Evolutionary conservation across 305 asterid genomes (phyloP), one percentile per base, ranked within the genome.

Genomic region (Striga hermonthica): DNA sequence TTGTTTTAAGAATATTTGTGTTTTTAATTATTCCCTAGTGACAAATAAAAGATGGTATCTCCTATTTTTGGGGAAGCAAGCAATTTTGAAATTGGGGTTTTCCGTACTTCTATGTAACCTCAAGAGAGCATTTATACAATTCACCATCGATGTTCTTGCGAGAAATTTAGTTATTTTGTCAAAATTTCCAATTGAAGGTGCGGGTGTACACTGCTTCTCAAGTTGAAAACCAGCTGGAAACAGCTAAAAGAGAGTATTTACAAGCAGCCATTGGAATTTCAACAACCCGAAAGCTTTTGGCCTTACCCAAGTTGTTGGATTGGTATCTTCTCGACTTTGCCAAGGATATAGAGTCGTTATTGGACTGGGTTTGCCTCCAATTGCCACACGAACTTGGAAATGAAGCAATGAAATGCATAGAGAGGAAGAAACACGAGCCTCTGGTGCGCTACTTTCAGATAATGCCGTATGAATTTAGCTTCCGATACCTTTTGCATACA

Each of bases 271-370:
- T 87, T 14, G 95, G 95, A 54, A 70, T 87, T 69, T 83, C 93
- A 8, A 74, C 67, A 0, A 31, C 57, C 1, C 75, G 64, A 72
- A 84, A 79, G 53, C 44, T 81, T 39, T 80, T 85, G 9, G 84
- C 84, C 4, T 76, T 87, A 50, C 93, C 93, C 37, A 87, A 87
- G 62, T 64, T 87, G 55, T 50, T 87, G 47, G 93, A 87, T 62
- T 85, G 95, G 95, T 85, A 87, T 73, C 78, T 87, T 57, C 75
- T 82, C 3, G 93, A 87, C 79, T 87, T 87, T 63, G 93, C 89
- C 0, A 87, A 87, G 88, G 93, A 87, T 38, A 60, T 82, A 10
- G 95, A 82, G 50, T 83, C 90, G 11, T 59, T 87, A 70, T 66
- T 87, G 43, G 93, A 87, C 58, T 87, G 95, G 95, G 76, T 87